Evolutionary conservation across 2,329 filamentous ascomycete species (phyloP).

Genomic region (Cadophora malorum): DNA sequence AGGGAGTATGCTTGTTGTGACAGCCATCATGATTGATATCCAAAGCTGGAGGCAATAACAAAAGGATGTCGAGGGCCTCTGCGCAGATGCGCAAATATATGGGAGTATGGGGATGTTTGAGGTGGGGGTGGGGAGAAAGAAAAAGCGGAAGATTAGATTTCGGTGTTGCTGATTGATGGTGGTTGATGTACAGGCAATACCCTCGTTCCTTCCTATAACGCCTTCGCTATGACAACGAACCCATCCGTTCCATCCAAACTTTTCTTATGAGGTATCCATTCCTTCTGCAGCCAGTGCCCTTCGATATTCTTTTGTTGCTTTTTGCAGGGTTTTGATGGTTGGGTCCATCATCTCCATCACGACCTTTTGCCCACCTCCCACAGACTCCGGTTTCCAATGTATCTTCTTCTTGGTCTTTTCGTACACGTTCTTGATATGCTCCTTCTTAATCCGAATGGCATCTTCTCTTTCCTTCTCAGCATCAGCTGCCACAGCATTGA

Average conservation of each 20-base stretch:
- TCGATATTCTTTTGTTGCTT: constrained; percentile 74
- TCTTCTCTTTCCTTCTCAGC: constrained; percentile 77
- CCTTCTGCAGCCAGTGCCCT: constrained; percentile 70
- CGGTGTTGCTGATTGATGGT: constrained; percentile 19
- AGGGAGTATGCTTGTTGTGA: constrained; percentile 27
- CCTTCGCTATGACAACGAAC: constrained; percentile 40
- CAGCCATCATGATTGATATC: constrained; percentile 38
- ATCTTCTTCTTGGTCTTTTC: constrained; percentile 77
- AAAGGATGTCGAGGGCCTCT: constrained; percentile 21
- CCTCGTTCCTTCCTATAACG: constrained; percentile 37
- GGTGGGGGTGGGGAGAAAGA: constrained; percentile 13
- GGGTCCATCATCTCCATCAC: constrained; percentile 80
- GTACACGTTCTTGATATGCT: constrained; percentile 73
- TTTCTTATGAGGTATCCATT: constrained; percentile 35
- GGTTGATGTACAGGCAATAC: constrained; percentile 20
- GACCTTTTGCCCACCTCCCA: constrained; percentile 77
- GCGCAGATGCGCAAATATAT: constrained; percentile 19
- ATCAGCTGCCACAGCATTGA: constrained; percentile 78
- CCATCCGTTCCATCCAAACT: background rate
- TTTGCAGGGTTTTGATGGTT: constrained; percentile 72
- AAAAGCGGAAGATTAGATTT: constrained; percentile 13
- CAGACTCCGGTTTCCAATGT: constrained; percentile 68
- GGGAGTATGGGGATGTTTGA: constrained; percentile 15
- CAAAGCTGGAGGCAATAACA: constrained; percentile 26
- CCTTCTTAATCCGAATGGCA: constrained; percentile 70